Evolutionary conservation across 331 rosid genomes (phyloP).

Genomic region (Malus hybrid): DNA sequence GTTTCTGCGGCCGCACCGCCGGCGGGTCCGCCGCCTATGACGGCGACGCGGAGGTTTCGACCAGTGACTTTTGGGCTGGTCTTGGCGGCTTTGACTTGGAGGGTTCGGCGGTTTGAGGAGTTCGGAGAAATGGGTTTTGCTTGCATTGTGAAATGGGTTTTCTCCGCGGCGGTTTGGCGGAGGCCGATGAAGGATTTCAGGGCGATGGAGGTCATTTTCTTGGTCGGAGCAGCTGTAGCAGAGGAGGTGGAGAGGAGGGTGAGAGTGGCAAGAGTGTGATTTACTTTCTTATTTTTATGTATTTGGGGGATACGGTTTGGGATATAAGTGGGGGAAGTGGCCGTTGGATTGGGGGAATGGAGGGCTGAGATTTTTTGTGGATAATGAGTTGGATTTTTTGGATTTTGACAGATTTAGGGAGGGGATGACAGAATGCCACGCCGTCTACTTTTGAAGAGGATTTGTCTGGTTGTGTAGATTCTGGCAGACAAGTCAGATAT

Average conservation of each 20-base stretch:
- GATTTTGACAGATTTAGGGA: background rate
- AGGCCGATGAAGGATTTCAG: conserved; percentile 81
- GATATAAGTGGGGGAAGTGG: conserved; percentile 14
- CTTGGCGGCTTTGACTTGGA: conserved; percentile 43
- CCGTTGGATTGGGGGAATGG: conserved; percentile 38
- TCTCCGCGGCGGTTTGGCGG: conserved; percentile 57
- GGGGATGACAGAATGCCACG: conserved; percentile 37
- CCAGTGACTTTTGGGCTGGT: conserved; percentile 65
- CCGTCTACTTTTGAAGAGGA: too few relatives aligned
- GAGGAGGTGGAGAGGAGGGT: background rate
- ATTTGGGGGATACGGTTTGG: conserved; percentile 52
- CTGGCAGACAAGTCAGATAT: background rate
- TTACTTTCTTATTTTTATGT: background rate
- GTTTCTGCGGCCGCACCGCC: conserved; percentile 81
- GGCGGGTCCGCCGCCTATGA: conserved; percentile 77
- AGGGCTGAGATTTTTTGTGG: conserved; percentile 38
- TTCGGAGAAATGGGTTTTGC: conserved; percentile 7
- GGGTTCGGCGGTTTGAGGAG: conserved; percentile 12
- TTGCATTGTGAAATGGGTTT: conserved; percentile 29
- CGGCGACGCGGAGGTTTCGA: conserved; percentile 74
- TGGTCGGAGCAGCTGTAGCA: background rate
- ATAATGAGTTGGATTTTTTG: conserved; percentile 32
- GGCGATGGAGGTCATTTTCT: conserved; percentile 60
- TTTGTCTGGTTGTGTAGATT: background rate
- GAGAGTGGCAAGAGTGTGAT: background rate